Evolutionary conservation across 1,284 basidiomycete species (phyloP).

Genomic region (Cystobasidium pallidum): DNA sequence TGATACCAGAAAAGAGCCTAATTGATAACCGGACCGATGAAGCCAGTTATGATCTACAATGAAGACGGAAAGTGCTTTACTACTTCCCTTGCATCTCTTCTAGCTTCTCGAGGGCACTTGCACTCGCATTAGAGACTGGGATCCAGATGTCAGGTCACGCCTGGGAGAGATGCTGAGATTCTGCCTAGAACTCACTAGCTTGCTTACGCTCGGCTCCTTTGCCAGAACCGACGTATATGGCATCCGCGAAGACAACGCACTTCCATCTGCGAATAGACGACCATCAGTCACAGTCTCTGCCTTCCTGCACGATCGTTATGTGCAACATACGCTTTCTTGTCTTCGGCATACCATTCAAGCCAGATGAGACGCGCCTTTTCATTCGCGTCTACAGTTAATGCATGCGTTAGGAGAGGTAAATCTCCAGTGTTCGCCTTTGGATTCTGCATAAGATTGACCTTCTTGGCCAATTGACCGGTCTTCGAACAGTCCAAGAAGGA

Average conservation of each 20-base stretch:
- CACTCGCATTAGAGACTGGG: constrained; percentile 19
- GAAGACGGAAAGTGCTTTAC: not conserved
- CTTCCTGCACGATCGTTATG: no score
- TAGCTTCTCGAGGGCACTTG: constrained; percentile 24
- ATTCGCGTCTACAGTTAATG: constrained; percentile 28
- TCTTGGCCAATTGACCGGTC: constrained; percentile 14
- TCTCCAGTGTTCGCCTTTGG: constrained; percentile 31
- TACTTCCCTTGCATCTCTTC: constrained; percentile 23
- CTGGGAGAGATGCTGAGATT: no score
- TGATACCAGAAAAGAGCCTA: no score
- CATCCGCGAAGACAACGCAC: constrained; percentile 40
- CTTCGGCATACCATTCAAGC: constrained; percentile 41
- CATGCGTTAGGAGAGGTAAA: constrained; percentile 32
- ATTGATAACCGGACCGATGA: no score
- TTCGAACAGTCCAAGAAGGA: constrained; percentile 18
- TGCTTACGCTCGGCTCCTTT: constrained; percentile 36
- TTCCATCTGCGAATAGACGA: constrained; percentile 27
- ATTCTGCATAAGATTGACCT: constrained; percentile 31
- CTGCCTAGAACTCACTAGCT: constrained; percentile 24
- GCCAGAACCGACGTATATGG: constrained; percentile 28
- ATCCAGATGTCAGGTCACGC: not conserved
- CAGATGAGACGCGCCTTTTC: constrained; percentile 33
- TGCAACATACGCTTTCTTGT: constrained; percentile 40
- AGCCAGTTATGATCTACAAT: not conserved
- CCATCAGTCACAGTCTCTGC: no score